Evolutionary conservation across 139 green algal genomes (phyloP), one percentile per base, ranked within the genome.

Genomic region (Closterium sp.): DNA sequence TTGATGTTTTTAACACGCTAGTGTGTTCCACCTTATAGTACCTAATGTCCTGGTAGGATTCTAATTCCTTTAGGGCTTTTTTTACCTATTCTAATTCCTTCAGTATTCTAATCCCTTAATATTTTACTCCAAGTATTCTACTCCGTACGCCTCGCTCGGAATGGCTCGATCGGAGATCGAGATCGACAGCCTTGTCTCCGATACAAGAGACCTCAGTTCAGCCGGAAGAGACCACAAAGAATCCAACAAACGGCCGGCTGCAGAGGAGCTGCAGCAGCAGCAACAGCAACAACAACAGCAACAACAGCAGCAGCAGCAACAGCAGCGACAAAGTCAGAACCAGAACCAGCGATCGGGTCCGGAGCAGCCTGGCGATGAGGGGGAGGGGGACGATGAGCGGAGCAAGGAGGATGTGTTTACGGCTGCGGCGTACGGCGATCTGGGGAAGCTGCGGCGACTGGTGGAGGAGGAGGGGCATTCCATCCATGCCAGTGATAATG

Each of bases 401-500:
- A n/a, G 88, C 36, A 91, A 88, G 69, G 88, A 91, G 28, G 88
- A 91, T 30, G 38, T 91, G 12, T 91, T 66, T 8, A 91, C 88
- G 0, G 88, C 88, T 31, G 88, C 89, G 25, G 89, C 89, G 3
- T 92, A 92, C 34, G 89, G 89, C 19, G 89, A 92, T 76, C 38
- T 93, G n/a, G 90, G 90, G 23, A 93, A 93, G 85, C 84, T 93
- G 34, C 86, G 38, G 69, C 84, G 90, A 21, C 85, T 93, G 64
- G 84, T 93, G 28, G 90, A 93, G 86, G 28, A 34, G 84, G 90
- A 93, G n/a, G 85, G 87, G 30, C 90, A 93, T 31, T 91, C 84
- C 31, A 55, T 93, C 34, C 34, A 43, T 36, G 19, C 21, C 32
- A 34, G 84, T 34, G 90, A 93, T 34, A 31, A 19, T 32, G 85